Percentiles rank a stretch among this genome's conserved stretches.
phyloP scores from a whole-genome alignment of 495 filamentous ascomycete species.

The Choiromyces venosus region DNA sequence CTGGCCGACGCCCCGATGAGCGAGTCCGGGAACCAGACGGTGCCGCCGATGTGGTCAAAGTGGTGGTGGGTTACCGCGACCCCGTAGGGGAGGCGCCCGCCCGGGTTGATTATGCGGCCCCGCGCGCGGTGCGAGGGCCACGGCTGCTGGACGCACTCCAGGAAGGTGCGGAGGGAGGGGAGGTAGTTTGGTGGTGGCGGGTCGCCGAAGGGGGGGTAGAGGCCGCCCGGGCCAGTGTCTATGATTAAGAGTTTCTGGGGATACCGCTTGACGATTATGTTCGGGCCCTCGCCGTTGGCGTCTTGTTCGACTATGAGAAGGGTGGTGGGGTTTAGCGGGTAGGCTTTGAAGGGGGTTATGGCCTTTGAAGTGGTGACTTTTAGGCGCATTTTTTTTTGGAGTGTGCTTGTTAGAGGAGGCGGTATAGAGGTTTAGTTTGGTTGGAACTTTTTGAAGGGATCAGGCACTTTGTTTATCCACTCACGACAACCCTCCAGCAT shows the following conservation, averaged over 20 bases:
- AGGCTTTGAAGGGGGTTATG: slow-evolving; percentile 11
- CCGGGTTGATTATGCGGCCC: slow-evolving; percentile 2
- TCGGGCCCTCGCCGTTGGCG: background rate
- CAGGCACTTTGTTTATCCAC: background rate
- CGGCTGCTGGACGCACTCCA: slow-evolving; percentile 16
- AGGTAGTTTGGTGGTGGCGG: background rate
- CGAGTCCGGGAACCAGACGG: slow-evolving; percentile 6
- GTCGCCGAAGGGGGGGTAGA: background rate
- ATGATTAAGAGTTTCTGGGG: slow-evolving; percentile 14
- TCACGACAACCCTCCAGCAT: too few species aligned
- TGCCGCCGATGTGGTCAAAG: slow-evolving; percentile 17
- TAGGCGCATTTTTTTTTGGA: background rate
- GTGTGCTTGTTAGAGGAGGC: background rate
- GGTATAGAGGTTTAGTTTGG: background rate
- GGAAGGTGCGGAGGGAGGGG: slow-evolving; percentile 4
- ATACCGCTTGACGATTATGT: slow-evolving; percentile 26
- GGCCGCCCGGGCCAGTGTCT: slow-evolving; percentile 14
- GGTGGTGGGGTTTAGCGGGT: slow-evolving; percentile 20
- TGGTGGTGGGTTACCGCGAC: slow-evolving; percentile 15
- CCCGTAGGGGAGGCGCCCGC: slow-evolving; percentile 9
- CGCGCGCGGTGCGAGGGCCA: background rate
- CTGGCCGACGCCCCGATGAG: slow-evolving; percentile 3
- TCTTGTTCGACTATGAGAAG: slow-evolving; percentile 14
- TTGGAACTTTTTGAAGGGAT: background rate
- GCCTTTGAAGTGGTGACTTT: background rate